Conservation (phyloP, 805 yeast genomes). For the Yamadazyma scolyti region DNA sequence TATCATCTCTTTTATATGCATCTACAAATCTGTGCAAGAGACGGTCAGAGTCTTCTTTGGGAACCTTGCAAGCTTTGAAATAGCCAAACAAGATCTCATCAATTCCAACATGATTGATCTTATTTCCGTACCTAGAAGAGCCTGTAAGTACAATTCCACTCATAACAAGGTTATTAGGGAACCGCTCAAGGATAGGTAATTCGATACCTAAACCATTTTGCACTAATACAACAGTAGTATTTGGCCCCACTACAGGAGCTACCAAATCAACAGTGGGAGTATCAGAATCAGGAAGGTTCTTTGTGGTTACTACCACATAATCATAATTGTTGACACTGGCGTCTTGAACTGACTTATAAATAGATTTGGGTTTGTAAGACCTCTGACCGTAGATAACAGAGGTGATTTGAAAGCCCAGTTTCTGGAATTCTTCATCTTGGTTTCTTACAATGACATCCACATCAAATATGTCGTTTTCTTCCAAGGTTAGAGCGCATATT, state of each 20-base stretch:
- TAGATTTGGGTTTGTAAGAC: slow-evolving; percentile 26
- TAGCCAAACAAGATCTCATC: slow-evolving; percentile 21
- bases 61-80: slow-evolving; percentile 14
- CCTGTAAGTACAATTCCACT: slow-evolving; percentile 36
- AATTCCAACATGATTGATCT: slow-evolving; percentile 16
- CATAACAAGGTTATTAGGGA: slow-evolving; percentile 29
- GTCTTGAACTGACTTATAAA: slow-evolving; percentile 25
- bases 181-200: slow-evolving; percentile 24
- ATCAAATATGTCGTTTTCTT: slow-evolving; percentile 40
- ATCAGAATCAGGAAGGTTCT: slow-evolving; percentile 33
- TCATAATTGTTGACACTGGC: slow-evolving; percentile 31
- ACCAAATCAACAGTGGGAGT: slow-evolving; percentile 41
- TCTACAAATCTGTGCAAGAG: slow-evolving; percentile 19
- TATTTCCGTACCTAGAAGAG: slow-evolving; percentile 24
- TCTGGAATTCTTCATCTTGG: slow-evolving; percentile 26
- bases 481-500: slow-evolving; percentile 64
- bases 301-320: slow-evolving; percentile 35
- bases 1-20: slow-evolving; percentile 24
- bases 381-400: slow-evolving; percentile 32
- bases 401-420: slow-evolving; percentile 28
- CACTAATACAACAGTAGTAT: slow-evolving; percentile 28
- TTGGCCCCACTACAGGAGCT: slow-evolving; percentile 27
- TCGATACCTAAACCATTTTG: slow-evolving; percentile 42
- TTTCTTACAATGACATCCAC: slow-evolving; percentile 37
- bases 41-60: slow-evolving; percentile 8